Base-by-base conservation (phyloP, 768 basidiomycete genomes). In the Pleurotus sapidus region DNA sequence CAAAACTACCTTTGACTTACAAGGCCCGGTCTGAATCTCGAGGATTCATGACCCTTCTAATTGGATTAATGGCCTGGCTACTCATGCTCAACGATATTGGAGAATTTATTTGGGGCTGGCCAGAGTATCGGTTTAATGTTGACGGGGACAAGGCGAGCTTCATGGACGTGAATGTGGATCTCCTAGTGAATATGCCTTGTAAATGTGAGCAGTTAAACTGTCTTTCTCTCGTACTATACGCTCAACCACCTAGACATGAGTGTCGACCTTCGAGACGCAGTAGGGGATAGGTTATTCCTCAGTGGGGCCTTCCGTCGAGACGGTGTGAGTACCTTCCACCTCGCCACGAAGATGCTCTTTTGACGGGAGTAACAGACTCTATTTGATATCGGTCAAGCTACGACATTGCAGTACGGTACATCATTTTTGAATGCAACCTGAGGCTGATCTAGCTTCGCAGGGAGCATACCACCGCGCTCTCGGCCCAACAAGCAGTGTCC, bases 71-170 rank as follows among this genome's bases (percentile, higher is more conserved):
- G 46, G 84, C 89, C 9, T 72, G 91, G 53, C 63, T 94, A 23
- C 81, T 96, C 17, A 81, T 95, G 56, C 78, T 93, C 59, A 95
- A 96, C 63, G 95, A 98, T 65, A 72, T 95, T 43, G 87, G 86
- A 49, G 95, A 98, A 68, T 98, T 84, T 66, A 73, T 98, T 34
- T 98, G 91, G 83, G 96, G 96, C 45, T 95, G 94, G 84, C 89
- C 92, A 5, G 89, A 92, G 67, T 87, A 88, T 63, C 86, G 89
- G 66, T 99, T 98, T 71, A 87, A 84, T 61, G 88, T 99, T 51
- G 95, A 98, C 67, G 71, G 71, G 30, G 79, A 82, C 56, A 72
- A 78, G 37, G 71, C 72, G 9, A 84, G 80, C 59, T 85, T 77
- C 53, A 76, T 99, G 77, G 84, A 86, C 62, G 78, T 99, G 62